Base-by-base conservation (phyloP, 169 alveolate species). In the Neospora caninum region DNA sequence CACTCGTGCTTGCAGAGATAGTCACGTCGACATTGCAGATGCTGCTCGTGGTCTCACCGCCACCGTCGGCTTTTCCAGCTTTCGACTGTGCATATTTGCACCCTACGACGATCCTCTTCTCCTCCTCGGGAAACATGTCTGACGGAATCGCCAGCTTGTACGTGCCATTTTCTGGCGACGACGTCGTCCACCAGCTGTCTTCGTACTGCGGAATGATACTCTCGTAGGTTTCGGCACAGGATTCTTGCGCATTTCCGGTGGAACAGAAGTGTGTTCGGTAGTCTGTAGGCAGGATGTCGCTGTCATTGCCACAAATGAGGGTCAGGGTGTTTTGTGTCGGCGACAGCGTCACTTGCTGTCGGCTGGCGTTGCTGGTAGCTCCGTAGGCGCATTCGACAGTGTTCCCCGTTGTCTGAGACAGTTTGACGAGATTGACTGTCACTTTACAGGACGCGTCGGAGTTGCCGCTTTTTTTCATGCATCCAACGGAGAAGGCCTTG, bases 401-500 rank as follows among this genome's bases (percentile, higher is more conserved):
- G 34, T 69, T 29, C 22, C 82, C 22, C 34, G 22, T 34, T 69
- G 82, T 69, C 38, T 29, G 34, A 9, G 82, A 69, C 82, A 49
- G 22, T 13, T 7, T 49, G 58, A 7, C 58, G 22, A 49, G 58
- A 49, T 4, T 49, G 13, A 49, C 58, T 49, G 13, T 49, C 58
- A 49, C 58, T 49, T 49, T 49, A 49, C 58, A 49, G 4, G 58
- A 4, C 58, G 58, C 58, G 4, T 49, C 13, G 22, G 58, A 49
- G n/a, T n/a, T n/a, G 82, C 38, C 18, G 42, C 18, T 18, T 10
- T 34, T 69, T 6, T 69, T 34, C 82, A 31, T 9, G 82, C 82
- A 69, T 34, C 82, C 82, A 7, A 69, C 82, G 39, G 82, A 69
- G 82, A 69, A 69, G 39, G 34, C 82, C 82, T 69, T 69, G 82